Evolutionary conservation across 257 asterid species (phyloP).

Genomic region (Primulina eburnea): DNA sequence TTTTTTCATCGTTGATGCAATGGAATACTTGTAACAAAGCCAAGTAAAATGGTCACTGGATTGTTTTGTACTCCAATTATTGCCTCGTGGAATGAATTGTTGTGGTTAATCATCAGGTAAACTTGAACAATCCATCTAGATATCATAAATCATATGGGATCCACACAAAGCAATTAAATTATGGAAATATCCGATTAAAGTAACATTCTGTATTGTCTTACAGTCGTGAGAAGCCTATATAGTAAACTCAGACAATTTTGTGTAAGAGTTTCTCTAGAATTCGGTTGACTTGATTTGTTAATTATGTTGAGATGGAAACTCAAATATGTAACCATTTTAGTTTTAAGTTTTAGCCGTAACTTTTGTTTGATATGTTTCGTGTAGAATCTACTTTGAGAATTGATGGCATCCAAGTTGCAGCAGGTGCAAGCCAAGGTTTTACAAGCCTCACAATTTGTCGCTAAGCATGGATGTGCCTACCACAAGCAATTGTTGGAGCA

Average conservation of each 20-base stretch:
- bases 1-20: not conserved
- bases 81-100: not conserved
- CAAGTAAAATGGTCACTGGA: not conserved
- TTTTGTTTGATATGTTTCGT: conserved; percentile 14
- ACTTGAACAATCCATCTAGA: not conserved
- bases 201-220: no score
- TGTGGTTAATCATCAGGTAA: not conserved
- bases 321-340: not conserved
- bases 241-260: not conserved
- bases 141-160: not conserved
- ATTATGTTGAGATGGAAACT: not conserved
- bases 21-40: not conserved
- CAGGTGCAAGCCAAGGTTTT: conserved; percentile 59
- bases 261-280: not conserved
- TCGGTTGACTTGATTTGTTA: not conserved
- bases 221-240: not conserved
- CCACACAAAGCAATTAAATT: not conserved
- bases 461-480: conserved; percentile 52
- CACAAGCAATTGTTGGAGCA: conserved; percentile 65
- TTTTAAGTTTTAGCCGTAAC: not conserved
- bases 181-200: not conserved
- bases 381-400: conserved; percentile 27
- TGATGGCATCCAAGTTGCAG: conserved; percentile 53
- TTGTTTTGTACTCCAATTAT: not conserved
- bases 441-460: conserved; percentile 48